phyloP scores from a whole-genome alignment of 148 eudicot genomes.

The Heliamphora exappendiculata region DNA sequence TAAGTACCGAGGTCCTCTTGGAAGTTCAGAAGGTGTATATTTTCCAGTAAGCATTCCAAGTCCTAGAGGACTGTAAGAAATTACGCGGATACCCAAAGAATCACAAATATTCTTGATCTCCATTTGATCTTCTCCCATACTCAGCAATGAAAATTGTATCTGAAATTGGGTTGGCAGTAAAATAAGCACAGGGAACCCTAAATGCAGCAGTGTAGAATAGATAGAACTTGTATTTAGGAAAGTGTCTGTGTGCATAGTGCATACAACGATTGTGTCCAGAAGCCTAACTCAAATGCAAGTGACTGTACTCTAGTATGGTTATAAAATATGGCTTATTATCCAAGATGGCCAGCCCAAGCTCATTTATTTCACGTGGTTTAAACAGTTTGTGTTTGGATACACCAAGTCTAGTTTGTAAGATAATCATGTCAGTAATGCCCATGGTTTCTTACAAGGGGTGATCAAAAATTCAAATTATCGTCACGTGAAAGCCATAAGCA shows the following conservation, averaged over 20 bases:
- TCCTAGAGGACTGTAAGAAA: slow-evolving; percentile 85
- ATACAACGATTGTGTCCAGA: not conserved
- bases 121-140: slow-evolving; percentile 80
- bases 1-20: slow-evolving; percentile 73
- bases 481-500: not conserved
- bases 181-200: not conserved
- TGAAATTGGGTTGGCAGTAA: slow-evolving; percentile 13
- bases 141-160: slow-evolving; percentile 88
- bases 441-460: not conserved
- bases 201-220: not conserved
- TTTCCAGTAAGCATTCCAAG: slow-evolving; percentile 98
- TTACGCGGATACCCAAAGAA: slow-evolving; percentile 63
- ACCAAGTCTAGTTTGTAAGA: not conserved
- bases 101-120: slow-evolving; percentile 73
- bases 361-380: not conserved
- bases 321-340: not conserved
- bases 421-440: not conserved
- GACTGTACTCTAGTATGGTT: not conserved
- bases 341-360: slow-evolving; percentile 4
- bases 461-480: not conserved
- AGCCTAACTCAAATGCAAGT: not conserved
- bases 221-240: not conserved
- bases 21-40: slow-evolving; percentile 61
- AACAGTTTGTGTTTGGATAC: not conserved
- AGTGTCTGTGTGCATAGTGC: not conserved